Percentiles rank a stretch among this genome's conserved stretches.
These are phyloP conservation scores for Zymoseptoria brevis DNA, from an alignment of 2,329 filamentous ascomycete genomes.

Conservation along the genomic window DNA sequence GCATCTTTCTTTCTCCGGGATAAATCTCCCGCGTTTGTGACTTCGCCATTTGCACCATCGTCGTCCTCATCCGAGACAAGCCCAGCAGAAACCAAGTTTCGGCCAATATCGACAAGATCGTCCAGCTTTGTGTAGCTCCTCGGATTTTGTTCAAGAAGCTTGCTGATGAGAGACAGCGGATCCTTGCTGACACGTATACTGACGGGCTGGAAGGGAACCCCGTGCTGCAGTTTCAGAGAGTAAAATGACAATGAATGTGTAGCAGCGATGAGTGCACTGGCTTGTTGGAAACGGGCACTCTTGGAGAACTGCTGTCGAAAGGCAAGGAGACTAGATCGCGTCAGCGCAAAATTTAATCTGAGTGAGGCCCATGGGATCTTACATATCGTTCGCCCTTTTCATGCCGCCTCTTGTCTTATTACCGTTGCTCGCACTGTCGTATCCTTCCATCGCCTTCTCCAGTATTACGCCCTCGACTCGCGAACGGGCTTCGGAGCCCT, in stretches of 20 bases:
- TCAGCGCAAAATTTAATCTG: constrained; percentile 1
- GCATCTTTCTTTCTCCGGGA: constrained; percentile 30
- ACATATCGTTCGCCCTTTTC: constrained; percentile 71
- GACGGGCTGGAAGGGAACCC: constrained; percentile 71
- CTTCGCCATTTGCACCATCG: constrained; percentile 18
- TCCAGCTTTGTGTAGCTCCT: constrained; percentile 67
- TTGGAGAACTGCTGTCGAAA: constrained; percentile 53
- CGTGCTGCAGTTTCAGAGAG: constrained; percentile 68
- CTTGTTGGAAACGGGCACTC: constrained; percentile 46
- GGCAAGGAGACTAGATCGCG: constrained; percentile 48
- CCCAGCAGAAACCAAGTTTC: constrained; percentile 55
- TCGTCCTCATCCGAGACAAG: constrained; percentile 21
- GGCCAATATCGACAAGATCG: constrained; percentile 62
- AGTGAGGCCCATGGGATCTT: constrained; percentile 27
- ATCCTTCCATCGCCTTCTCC: constrained; percentile 58
- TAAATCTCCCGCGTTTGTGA: constrained; percentile 17
- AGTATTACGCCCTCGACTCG: constrained; percentile 54
- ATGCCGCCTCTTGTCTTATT: constrained; percentile 68
- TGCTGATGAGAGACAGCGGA: constrained; percentile 63
- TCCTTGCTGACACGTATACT: constrained; percentile 69
- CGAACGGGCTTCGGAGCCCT: constrained; percentile 42
- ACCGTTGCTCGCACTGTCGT: constrained; percentile 75
- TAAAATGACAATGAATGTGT: constrained; percentile 71
- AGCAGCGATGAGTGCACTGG: constrained; percentile 59
- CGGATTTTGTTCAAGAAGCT: constrained; percentile 66